Percentiles rank a stretch among this genome's conserved stretches.
Conservation (phyloP, 495 filamentous ascomycete genomes). For the Bathelium albidoporum region DNA sequence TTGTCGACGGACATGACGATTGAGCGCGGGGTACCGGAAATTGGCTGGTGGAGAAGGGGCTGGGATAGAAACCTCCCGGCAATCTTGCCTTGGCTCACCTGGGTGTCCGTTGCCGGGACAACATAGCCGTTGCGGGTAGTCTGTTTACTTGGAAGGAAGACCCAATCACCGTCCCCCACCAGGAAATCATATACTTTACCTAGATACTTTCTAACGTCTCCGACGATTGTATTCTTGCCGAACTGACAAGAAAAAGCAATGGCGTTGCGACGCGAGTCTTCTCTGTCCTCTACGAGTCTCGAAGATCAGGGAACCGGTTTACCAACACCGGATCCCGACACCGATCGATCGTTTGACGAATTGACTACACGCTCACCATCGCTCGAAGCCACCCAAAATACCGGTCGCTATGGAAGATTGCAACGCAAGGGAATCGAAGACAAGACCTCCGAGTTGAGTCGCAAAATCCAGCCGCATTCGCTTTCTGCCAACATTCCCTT, state of each 20-base stretch:
- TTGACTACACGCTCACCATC: not conserved
- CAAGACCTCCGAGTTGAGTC: not conserved
- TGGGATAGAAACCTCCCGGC: not conserved
- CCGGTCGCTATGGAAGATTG: not conserved
- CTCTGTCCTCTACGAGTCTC: not conserved
- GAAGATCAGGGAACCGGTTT: not conserved
- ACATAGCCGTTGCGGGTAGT: not conserved
- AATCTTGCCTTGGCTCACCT: no score
- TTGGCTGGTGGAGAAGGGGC: no score
- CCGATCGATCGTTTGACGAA: conserved; percentile 4
- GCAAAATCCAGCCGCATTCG: not conserved
- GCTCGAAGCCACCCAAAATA: not conserved
- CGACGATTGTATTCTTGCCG: not conserved
- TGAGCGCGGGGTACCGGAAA: not conserved
- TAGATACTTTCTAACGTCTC: not conserved
- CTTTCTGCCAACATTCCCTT: not conserved
- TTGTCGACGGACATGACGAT: not conserved
- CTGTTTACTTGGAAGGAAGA: not conserved
- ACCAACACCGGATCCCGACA: not conserved
- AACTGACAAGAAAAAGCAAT: not conserved
- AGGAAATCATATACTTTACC: not conserved
- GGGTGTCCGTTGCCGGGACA: not conserved
- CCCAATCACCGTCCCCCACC: not conserved
- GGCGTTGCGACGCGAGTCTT: not conserved
- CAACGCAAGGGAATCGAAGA: not conserved